Evolutionary conservation across 331 rosid genomes (phyloP).

Genomic region (Telfairia occidentalis): DNA sequence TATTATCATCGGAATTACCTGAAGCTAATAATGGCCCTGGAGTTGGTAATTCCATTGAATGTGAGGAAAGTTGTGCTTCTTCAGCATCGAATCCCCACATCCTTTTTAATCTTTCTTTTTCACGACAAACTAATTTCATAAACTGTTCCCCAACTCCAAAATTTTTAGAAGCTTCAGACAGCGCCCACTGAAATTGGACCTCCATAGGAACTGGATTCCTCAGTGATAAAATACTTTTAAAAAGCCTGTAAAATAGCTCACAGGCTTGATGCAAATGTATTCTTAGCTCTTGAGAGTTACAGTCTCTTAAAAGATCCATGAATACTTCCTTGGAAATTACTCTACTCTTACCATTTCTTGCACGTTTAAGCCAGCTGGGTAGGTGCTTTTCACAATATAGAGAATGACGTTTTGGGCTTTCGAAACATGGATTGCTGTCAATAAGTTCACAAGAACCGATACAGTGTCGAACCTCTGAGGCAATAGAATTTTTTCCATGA

Average conservation of each 20-base stretch:
- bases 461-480: slow-evolving; percentile 35
- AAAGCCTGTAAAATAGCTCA: slow-evolving; percentile 87
- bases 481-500: slow-evolving; percentile 32
- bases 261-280: slow-evolving; percentile 74
- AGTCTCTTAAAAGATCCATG: slow-evolving; percentile 63
- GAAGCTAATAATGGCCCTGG: slow-evolving; percentile 32
- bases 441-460: slow-evolving; percentile 58
- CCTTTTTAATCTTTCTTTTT: slow-evolving; percentile 57
- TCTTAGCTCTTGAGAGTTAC: slow-evolving; percentile 51
- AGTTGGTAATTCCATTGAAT: slow-evolving; percentile 42
- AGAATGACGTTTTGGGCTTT: slow-evolving; percentile 65
- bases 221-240: slow-evolving; percentile 80
- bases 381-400: slow-evolving; percentile 85
- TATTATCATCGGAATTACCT: slow-evolving; percentile 33
- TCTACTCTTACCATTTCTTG: slow-evolving; percentile 96
- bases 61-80: slow-evolving; percentile 24
- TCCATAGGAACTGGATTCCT: slow-evolving; percentile 92
- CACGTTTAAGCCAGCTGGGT: slow-evolving; percentile 99
- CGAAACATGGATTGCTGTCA: slow-evolving; percentile 55
- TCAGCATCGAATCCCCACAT: slow-evolving; percentile 72
- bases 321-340: slow-evolving; percentile 88
- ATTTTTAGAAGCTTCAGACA: slow-evolving; percentile 81
- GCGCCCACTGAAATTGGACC: slow-evolving; percentile 95
- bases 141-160: slow-evolving; percentile 50
- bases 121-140: slow-evolving; percentile 58